phyloP scores from a whole-genome alignment of 139 green algal species.

The Tetradesmus lagerheimii region DNA sequence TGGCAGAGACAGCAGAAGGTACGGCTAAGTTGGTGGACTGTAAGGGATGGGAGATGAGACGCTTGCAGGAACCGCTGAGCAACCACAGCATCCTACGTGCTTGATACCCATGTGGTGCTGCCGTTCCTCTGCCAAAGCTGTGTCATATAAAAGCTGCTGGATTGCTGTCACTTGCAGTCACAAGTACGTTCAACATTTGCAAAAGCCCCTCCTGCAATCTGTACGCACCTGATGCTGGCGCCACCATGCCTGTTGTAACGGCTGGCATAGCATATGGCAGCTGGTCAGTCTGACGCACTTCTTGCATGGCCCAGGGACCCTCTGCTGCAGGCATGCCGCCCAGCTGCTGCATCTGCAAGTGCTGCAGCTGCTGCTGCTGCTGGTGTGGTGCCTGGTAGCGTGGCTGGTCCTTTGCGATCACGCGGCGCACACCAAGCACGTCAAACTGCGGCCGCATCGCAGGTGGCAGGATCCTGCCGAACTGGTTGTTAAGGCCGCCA shows the following conservation, averaged over 20 bases:
- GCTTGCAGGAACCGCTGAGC: too few relatives aligned
- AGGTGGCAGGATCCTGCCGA: not conserved
- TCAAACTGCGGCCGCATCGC: not conserved
- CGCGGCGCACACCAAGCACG: not conserved
- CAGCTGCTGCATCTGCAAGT: not conserved
- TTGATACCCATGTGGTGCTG: too few relatives aligned
- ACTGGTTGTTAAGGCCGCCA: not conserved
- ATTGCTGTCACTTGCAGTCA: not conserved
- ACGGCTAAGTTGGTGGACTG: not conserved
- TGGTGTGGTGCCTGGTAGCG: not conserved
- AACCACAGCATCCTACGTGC: too few relatives aligned
- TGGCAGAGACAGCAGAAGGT: not conserved
- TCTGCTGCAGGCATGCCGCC: not conserved
- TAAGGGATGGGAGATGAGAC: too few relatives aligned
- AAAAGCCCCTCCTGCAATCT: not conserved
- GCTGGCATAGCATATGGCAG: not conserved
- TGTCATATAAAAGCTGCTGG: not conserved
- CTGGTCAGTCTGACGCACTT: not conserved
- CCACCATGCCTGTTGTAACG: not conserved
- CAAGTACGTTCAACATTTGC: not conserved
- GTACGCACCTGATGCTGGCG: not conserved
- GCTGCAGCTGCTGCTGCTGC: not conserved
- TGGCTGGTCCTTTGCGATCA: slow-evolving; percentile 37
- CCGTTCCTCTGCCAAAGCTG: too few relatives aligned
- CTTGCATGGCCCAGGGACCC: not conserved